These are phyloP conservation scores for Lasiodiplodia hormozganensis DNA, from an alignment of 2,329 filamentous ascomycete species.

Conservation along the genomic window DNA sequence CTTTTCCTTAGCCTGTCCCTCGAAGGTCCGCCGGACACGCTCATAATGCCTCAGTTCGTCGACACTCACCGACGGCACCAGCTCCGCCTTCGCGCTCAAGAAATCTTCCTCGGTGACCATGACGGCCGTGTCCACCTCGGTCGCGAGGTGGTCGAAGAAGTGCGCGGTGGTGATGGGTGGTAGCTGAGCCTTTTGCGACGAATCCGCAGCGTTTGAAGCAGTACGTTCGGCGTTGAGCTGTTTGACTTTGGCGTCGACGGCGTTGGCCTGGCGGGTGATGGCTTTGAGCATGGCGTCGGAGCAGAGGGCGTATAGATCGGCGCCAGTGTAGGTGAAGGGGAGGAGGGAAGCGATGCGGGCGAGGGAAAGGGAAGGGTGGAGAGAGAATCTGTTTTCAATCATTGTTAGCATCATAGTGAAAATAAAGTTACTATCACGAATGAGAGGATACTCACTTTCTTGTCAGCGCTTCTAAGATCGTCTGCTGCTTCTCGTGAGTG, in stretches of 20 bases:
- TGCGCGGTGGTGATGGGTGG: conserved; percentile 79
- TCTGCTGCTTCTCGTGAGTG: conserved; percentile 94
- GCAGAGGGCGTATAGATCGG: conserved; percentile 95
- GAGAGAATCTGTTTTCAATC: conserved; percentile 70
- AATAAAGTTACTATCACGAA: neutral
- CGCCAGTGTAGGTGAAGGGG: conserved; percentile 96
- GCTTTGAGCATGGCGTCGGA: conserved; percentile 99
- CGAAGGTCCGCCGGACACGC: conserved; percentile 80
- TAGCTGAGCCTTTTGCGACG: conserved; percentile 45
- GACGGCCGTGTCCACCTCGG: conserved; percentile 81
- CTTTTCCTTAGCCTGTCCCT: conserved; percentile 64
- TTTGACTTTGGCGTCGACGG: conserved; percentile 83
- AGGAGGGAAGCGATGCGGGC: conserved; percentile 74
- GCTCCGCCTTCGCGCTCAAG: conserved; percentile 76
- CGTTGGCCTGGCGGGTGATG: conserved; percentile 85
- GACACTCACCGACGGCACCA: conserved; percentile 91
- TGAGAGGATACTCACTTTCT: conserved; percentile 74
- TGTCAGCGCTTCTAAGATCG: conserved; percentile 91
- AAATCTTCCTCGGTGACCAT: conserved; percentile 92
- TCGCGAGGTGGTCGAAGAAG: conserved; percentile 94
- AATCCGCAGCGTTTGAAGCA: neutral
- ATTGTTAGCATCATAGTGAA: neutral
- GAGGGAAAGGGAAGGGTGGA: conserved; percentile 81
- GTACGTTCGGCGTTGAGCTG: conserved; percentile 63
- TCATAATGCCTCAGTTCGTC: conserved; percentile 95